Evolutionary conservation across 148 eudicot genomes (phyloP), one percentile per base, ranked within the genome.

Genomic region (Nepenthes gracilis): DNA sequence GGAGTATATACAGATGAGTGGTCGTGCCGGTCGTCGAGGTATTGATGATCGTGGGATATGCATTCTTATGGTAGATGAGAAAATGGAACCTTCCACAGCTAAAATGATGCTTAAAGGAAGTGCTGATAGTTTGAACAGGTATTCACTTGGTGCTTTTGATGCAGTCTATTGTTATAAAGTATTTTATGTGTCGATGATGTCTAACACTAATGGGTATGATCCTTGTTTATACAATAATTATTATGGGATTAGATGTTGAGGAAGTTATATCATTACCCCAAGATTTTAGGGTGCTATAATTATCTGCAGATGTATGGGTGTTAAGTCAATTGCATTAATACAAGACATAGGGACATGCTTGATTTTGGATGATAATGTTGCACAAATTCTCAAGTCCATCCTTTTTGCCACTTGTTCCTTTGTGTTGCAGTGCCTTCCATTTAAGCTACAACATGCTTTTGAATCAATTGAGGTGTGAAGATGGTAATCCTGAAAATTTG

Each of bases 11-110:
- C 98, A 93, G 76, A 93, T 93, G 98, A 93, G 98, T 81, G 98
- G 98, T 6, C 98, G 98, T 70, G 98, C 98, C 76, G 98, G 98
- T 66, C 91, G 98, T 64, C 82, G 98, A 69, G 98, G 98, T 69
- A 88, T 93, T 77, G 98, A 93, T 75, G 96, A 93, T 1, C 96
- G 98, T 65, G 98, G 98, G 49, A 78, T 93, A 63, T 88, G 98
- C 74, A 86, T 93, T 64, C 88, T 93, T 74, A 93, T 93, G 98
- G 95, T 93, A 60, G 98, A 93, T 81, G 98, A 88, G 74, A 93
- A 93, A 77, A 69, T 93, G 69, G 96, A 93, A 76, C 98, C 98
- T 58, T 81, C 98, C n/a, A 93, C 98, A 59, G 95, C 96, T 47
- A 93, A 93, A 75, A 66, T 74, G 70, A 93, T 93, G 98, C 78